Evolutionary conservation across 2,329 filamentous ascomycete species (phyloP), one percentile per base, ranked within the genome.

Genomic region (Ophiocordyceps camponoti-leonardi): DNA sequence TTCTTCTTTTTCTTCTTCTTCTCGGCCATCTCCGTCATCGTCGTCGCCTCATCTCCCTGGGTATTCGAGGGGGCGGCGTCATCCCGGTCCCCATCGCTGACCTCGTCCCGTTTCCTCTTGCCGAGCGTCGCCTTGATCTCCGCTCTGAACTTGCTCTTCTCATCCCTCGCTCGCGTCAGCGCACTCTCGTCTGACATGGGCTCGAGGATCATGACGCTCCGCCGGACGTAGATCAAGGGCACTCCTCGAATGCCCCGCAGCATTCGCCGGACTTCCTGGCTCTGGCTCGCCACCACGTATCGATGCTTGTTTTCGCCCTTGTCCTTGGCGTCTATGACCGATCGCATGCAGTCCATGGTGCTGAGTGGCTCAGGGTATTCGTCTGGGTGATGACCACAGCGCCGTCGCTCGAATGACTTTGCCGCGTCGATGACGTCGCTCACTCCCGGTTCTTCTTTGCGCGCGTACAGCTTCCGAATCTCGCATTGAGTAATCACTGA

Each of bases 401-500:
- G 71, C 45, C 86, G 69, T 47, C 85, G 75, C 63, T 92, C 85
- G 57, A 78, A 78, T 14, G 68, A 72, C 64, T 92, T 90, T 19
- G 84, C 85, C 51, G 79, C 69, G 42, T 80, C 73, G 55, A 93
- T 88, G 44, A 83, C 73, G n/a, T 67, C 65, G 50, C 62, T 58
- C 22, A 72, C 62, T 26, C 71, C 68, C 3, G 72, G 69, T 48
- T 75, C 72, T 53, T 58, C 67, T 50, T 75, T 73, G 45, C 71
- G 68, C 18, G 71, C 71, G 63, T 90, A 90, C 41, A 92, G 73
- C 59, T 86, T 82, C 53, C 83, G 78, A 60, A 88, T 87, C 47
- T 77, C 82, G 65, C 83, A 87, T 65, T 86, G 82, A 19, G 83
- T 86, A 51, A 88, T 84, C 76, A 87, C 77, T 81, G 48, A 23